Evolutionary conservation across 2,329 filamentous ascomycete genomes (phyloP), one percentile per base, ranked within the genome.

Genomic region (Macrophomina pseudophaseolina): DNA sequence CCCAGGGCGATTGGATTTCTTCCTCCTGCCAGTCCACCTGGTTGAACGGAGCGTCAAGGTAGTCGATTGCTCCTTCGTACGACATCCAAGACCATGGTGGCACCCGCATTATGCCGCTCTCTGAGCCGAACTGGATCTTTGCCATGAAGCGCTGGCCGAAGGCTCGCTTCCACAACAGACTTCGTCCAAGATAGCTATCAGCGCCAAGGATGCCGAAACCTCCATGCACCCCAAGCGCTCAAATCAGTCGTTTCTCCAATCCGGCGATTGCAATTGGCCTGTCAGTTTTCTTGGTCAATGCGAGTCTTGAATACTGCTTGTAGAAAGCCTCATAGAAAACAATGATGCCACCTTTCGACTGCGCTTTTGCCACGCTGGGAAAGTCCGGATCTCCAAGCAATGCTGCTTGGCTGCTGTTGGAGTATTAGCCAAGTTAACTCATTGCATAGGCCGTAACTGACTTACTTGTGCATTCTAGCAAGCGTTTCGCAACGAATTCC

Each of bases 191-290:
- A 16, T 33, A 60, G 9, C 56, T 48, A 0, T 12, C 8, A 1
- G 14, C 9, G 4, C 16, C 42, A 35, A 80, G 77, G 2, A 80
- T 63, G 0, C 79, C 78, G 46, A 70, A 77, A 0, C 70, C 74
- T 1, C 75, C 78, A 4, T 54, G 64, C 0, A 71, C 71, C 0
- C 66, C 42, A 4, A 79, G 70, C 0, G 70, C 69, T 0, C 28
- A 28, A 1, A 72, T 58, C 1, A 80, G 66, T 0, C 75, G 71
- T 8, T 71, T 71, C 49, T 79, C 71, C 0, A 80, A 69, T 0
- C 76, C 78, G 1, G 67, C 68, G 0, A 80, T 75, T 0, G 76
- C 77, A 1, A 75, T 35, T 0, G 77, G 73, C 0, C 76, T 71
- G 52, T 80, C 78, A 0, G 30, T 14, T 1, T 18, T 48, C 6